These are phyloP conservation scores for Colletotrichum eremochloae DNA, from an alignment of 2,329 filamentous ascomycete genomes.

Conservation along the genomic window DNA sequence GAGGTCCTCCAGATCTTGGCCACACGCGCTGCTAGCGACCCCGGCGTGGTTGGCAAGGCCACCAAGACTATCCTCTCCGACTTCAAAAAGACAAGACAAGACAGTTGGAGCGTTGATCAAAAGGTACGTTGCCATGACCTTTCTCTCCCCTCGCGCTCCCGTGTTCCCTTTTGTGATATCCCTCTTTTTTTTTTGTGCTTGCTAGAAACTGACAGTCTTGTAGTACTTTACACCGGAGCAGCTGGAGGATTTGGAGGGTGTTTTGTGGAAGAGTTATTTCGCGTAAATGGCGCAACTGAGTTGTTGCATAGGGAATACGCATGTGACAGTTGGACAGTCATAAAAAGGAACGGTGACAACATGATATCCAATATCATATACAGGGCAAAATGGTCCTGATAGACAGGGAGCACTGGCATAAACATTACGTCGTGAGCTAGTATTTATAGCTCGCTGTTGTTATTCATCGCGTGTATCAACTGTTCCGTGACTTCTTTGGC, in stretches of 20 bases:
- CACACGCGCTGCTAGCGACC: slow-evolving; percentile 86
- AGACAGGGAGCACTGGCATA: slow-evolving; percentile 25
- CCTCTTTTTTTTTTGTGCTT: not conserved
- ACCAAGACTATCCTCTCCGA: slow-evolving; percentile 95
- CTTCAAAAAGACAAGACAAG: slow-evolving; percentile 99
- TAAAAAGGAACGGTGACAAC: slow-evolving; percentile 17
- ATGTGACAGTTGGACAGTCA: slow-evolving; percentile 18
- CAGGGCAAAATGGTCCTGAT: slow-evolving; percentile 19
- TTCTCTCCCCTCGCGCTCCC: not conserved
- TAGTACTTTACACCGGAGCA: slow-evolving; percentile 91
- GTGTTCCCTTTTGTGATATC: not conserved
- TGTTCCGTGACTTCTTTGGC: not conserved
- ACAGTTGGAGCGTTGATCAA: slow-evolving; percentile 98
- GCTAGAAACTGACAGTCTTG: slow-evolving; percentile 43
- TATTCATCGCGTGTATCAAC: not conserved
- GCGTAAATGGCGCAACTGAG: slow-evolving; percentile 66
- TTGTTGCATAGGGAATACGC: not conserved
- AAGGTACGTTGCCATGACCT: slow-evolving; percentile 74
- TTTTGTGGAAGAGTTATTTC: slow-evolving; percentile 99
- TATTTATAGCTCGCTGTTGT: slow-evolving; percentile 11
- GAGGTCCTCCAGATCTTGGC: slow-evolving; percentile 90
- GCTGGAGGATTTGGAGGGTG: slow-evolving; percentile 93
- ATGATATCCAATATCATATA: slow-evolving; percentile 29
- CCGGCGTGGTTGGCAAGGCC: slow-evolving; percentile 93
- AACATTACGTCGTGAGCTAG: slow-evolving; percentile 21